Conservation (phyloP, 257 asterid species). For the Leptodermis oblonga region DNA sequence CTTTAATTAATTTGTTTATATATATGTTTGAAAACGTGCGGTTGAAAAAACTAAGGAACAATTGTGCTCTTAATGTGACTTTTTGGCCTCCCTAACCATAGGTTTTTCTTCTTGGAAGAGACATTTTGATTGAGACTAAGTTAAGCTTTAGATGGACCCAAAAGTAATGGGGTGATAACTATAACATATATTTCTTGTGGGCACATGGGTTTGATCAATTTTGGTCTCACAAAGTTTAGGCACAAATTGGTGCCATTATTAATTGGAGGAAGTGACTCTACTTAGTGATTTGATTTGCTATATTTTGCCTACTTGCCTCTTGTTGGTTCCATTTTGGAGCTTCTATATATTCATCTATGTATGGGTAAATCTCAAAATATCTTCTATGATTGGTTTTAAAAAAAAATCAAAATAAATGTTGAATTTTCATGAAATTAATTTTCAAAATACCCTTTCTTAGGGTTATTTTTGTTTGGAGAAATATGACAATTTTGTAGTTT, state of each 20-base stretch:
- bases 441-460: too few relatives aligned
- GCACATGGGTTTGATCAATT: conserved; percentile 32
- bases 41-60: conserved; percentile 29
- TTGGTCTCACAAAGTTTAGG: conserved; percentile 32
- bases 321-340: neutral
- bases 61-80: conserved; percentile 23
- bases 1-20: too few relatives aligned
- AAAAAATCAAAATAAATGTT: too few relatives aligned
- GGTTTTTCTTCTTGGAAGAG: conserved; percentile 15
- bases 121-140: conserved; percentile 40
- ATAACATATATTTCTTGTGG: neutral
- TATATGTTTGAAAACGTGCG: conserved; percentile 25
- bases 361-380: too few relatives aligned
- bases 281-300: conserved; percentile 16
- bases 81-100: neutral
- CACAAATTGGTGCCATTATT: conserved; percentile 17
- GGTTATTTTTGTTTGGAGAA: too few relatives aligned
- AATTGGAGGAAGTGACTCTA: conserved; percentile 9
- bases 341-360: too few relatives aligned
- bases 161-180: conserved; percentile 25
- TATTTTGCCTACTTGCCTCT: too few relatives aligned
- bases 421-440: too few relatives aligned
- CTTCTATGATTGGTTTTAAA: too few relatives aligned
- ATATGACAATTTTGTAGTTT: too few relatives aligned
- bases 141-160: conserved; percentile 39